phyloP scores from a whole-genome alignment of 2,329 filamentous ascomycete species.

The Paraphoma sp. region DNA sequence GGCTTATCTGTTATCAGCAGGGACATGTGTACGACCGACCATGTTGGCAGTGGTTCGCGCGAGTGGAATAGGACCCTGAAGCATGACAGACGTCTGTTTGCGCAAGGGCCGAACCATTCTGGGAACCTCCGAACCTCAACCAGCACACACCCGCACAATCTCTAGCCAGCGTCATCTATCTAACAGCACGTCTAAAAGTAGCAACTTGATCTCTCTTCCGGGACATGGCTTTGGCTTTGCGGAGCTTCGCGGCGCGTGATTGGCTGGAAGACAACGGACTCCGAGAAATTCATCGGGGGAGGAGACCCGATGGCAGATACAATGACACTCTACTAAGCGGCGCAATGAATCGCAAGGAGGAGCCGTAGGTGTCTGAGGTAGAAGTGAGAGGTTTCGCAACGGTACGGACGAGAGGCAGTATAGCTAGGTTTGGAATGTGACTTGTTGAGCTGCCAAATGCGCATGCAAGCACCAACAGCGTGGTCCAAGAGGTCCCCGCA shows the following conservation, averaged over 20 bases:
- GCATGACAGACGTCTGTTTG: not conserved
- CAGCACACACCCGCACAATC: not conserved
- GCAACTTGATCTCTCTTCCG: not conserved
- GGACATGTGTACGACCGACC: not conserved
- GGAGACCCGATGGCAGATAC: slow-evolving; percentile 26
- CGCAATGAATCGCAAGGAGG: slow-evolving; percentile 1
- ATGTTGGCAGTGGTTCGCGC: not conserved
- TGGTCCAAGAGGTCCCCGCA: slow-evolving; percentile 1
- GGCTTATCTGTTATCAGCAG: not conserved
- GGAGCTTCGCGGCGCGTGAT: slow-evolving; percentile 10
- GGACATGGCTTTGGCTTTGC: not conserved
- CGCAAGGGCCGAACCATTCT: not conserved
- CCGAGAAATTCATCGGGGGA: slow-evolving; percentile 24
- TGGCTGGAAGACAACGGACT: slow-evolving; percentile 24
- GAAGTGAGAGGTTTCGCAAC: no score
- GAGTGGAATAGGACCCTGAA: not conserved
- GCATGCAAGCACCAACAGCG: not conserved
- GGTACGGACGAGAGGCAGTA: no score
- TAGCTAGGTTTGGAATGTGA: not conserved
- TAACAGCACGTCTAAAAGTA: not conserved
- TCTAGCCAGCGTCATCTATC: not conserved
- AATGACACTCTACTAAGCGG: slow-evolving; percentile 4
- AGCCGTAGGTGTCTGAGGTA: not conserved
- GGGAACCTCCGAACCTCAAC: not conserved
- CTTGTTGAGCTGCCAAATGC: slow-evolving; percentile 1